These are phyloP conservation scores for Cunninghamia lanceolata DNA, from an alignment of 75 land plant genomes.

Conservation along the genomic window DNA sequence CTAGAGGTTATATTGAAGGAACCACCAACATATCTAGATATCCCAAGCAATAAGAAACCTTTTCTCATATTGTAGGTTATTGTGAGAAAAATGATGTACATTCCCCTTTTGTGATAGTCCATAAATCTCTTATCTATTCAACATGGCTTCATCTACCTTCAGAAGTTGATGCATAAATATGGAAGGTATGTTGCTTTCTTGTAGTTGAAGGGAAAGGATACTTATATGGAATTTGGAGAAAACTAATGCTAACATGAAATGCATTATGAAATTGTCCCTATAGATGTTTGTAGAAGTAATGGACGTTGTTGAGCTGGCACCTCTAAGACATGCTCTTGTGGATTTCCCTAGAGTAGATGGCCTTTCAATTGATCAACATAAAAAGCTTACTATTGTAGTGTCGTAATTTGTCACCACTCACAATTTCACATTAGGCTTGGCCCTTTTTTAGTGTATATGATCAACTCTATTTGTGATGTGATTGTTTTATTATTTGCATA, in stretches of 20 bases:
- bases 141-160: slow-evolving; percentile 68
- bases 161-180: slow-evolving; percentile 38
- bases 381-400: no score
- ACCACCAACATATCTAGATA: slow-evolving; percentile 61
- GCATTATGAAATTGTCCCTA: no score
- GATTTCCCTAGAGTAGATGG: slow-evolving; percentile 60
- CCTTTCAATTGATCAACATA: slow-evolving; percentile 54
- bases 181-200: slow-evolving; percentile 36
- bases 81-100: slow-evolving; percentile 81
- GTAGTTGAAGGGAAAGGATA: no score
- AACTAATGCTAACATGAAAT: no score
- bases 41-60: slow-evolving; percentile 75
- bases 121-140: slow-evolving; percentile 63
- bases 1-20: slow-evolving; percentile 75
- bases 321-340: slow-evolving; percentile 38
- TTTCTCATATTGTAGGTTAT: slow-evolving; percentile 73
- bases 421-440: no score
- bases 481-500: no score
- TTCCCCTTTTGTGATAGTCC: slow-evolving; percentile 76
- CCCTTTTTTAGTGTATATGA: no score
- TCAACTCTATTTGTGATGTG: no score
- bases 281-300: slow-evolving; percentile 30
- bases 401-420: no score
- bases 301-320: slow-evolving; percentile 51
- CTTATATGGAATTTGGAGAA: no score